Percentiles rank a stretch among this genome's conserved stretches.
phyloP scores from a whole-genome alignment of 2,329 filamentous ascomycete species.

The Stagonosporopsis vannaccii region DNA sequence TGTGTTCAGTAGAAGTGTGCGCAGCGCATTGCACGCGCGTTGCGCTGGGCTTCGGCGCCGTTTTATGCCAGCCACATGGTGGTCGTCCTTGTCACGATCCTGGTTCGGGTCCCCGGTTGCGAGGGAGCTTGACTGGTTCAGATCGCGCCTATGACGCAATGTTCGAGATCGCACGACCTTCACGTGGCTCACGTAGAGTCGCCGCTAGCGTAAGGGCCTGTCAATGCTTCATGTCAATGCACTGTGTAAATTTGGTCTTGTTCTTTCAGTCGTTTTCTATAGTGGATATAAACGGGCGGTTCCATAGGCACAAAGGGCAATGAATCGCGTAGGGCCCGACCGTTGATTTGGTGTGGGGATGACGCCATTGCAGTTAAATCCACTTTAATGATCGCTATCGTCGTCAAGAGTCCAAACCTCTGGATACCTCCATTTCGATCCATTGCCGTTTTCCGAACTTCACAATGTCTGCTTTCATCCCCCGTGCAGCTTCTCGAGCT shows the following conservation, averaged over 20 bases:
- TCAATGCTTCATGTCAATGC: too few relatives aligned
- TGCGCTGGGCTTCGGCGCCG: constrained; percentile 6
- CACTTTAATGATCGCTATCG: constrained; percentile 8
- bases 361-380: constrained; percentile 11
- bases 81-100: constrained; percentile 24
- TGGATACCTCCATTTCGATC: neutral
- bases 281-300: too few relatives aligned
- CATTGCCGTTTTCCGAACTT: constrained; percentile 1
- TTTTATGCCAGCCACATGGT: constrained; percentile 17
- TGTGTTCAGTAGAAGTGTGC: neutral
- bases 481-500: constrained; percentile 47
- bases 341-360: constrained; percentile 8
- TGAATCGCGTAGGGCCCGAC: neutral
- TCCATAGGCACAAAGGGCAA: neutral
- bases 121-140: constrained; percentile 15
- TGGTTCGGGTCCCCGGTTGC: constrained; percentile 21
- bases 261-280: too few relatives aligned
- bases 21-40: constrained; percentile 3
- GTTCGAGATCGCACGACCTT: constrained; percentile 10
- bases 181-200: constrained; percentile 3
- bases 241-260: too few relatives aligned
- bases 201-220: neutral
- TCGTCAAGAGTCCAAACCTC: neutral
- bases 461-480: constrained; percentile 46
- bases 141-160: constrained; percentile 16